Percentiles rank a stretch among this genome's conserved stretches.
These are phyloP conservation scores for Barbarea vulgaris DNA, from an alignment of 345 rosid genomes.

Conservation along the genomic window DNA sequence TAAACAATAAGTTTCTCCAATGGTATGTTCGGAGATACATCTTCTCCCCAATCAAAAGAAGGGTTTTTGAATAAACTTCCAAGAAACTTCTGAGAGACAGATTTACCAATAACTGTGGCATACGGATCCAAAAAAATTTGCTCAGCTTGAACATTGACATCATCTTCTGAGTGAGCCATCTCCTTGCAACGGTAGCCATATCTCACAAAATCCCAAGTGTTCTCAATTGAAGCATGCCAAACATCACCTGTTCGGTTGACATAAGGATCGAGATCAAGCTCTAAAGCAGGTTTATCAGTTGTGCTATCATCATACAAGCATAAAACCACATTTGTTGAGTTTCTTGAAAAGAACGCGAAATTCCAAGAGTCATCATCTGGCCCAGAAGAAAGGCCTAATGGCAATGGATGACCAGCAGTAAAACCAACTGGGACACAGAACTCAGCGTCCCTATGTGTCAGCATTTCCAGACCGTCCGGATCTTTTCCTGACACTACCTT, in stretches of 20 bases:
- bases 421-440: slow-evolving; percentile 90
- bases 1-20: slow-evolving; percentile 72
- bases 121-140: slow-evolving; percentile 75
- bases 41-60: slow-evolving; percentile 80
- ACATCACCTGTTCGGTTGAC: slow-evolving; percentile 84
- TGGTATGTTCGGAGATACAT: slow-evolving; percentile 58
- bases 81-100: slow-evolving; percentile 46
- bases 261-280: slow-evolving; percentile 89
- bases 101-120: slow-evolving; percentile 54
- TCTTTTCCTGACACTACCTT: slow-evolving; percentile 45
- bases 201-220: slow-evolving; percentile 52
- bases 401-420: slow-evolving; percentile 63
- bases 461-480: slow-evolving; percentile 50
- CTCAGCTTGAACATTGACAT: slow-evolving; percentile 37
- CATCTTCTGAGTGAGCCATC: slow-evolving; percentile 37
- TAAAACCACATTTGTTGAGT: slow-evolving; percentile 55
- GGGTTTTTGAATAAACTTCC: slow-evolving; percentile 60
- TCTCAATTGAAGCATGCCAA: slow-evolving; percentile 79
- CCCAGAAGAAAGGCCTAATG: slow-evolving; percentile 77
- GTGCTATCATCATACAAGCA: slow-evolving; percentile 67
- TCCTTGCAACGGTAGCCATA: slow-evolving; percentile 70
- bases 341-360: slow-evolving; percentile 74
- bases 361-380: slow-evolving; percentile 60
- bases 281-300: slow-evolving; percentile 66
- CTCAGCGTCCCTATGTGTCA: slow-evolving; percentile 54